These are phyloP conservation scores for Echium plantagineum DNA, from an alignment of 257 asterid species.

Conservation along the genomic window DNA sequence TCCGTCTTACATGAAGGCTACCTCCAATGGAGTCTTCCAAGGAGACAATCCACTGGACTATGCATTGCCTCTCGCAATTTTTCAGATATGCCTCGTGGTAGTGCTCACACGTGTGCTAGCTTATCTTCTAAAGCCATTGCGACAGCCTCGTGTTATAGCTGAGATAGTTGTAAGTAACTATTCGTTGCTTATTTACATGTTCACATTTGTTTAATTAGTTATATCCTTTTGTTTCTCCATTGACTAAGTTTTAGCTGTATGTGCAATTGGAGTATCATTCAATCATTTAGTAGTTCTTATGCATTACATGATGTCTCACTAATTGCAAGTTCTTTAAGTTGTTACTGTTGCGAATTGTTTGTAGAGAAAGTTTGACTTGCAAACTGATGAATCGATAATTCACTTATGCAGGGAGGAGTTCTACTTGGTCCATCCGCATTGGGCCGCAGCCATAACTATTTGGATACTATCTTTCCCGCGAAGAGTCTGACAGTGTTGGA, in stretches of 20 bases:
- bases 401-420: conserved; percentile 42
- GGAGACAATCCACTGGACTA: conserved; percentile 14
- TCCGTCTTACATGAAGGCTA: conserved; percentile 13
- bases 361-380: too few relatives aligned
- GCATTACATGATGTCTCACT: too few relatives aligned
- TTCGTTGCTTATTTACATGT: not conserved
- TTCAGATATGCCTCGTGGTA: conserved; percentile 16
- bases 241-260: not conserved
- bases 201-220: not conserved
- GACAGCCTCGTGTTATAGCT: conserved; percentile 16
- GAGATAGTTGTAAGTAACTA: conserved; percentile 11
- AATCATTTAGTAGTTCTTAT: too few relatives aligned
- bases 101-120: conserved; percentile 10
- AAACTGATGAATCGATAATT: not conserved
- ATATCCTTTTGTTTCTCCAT: not conserved
- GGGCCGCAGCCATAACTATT: conserved; percentile 40
- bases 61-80: conserved; percentile 13
- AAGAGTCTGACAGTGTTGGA: conserved; percentile 50
- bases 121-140: conserved; percentile 8
- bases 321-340: too few relatives aligned
- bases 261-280: too few relatives aligned
- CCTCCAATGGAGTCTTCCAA: conserved; percentile 14
- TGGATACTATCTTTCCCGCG: conserved; percentile 39
- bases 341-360: too few relatives aligned
- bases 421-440: conserved; percentile 59